These are phyloP conservation scores for Cladosporium sp. DNA, from an alignment of 2,329 filamentous ascomycete species.

Conservation along the genomic window DNA sequence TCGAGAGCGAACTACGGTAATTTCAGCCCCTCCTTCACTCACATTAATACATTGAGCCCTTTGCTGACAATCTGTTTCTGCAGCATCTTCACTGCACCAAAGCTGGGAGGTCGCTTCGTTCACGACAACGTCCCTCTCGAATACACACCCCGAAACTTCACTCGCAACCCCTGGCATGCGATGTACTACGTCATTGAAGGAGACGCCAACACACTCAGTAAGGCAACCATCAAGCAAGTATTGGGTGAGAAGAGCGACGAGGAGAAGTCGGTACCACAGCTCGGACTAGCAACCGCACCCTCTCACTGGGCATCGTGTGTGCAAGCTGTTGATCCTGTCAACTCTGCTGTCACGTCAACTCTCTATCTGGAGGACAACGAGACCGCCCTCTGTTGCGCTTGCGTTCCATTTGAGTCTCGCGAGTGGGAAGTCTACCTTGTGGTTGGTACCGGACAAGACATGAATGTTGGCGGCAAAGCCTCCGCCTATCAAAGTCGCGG, in stretches of 20 bases:
- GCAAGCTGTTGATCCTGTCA: slow-evolving; percentile 78
- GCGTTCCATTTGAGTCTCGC: slow-evolving; percentile 82
- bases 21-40: neutral
- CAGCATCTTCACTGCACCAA: slow-evolving; percentile 87
- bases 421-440: slow-evolving; percentile 88
- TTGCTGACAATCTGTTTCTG: neutral
- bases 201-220: slow-evolving; percentile 85
- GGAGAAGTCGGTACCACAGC: slow-evolving; percentile 3
- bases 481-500: slow-evolving; percentile 12
- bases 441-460: slow-evolving; percentile 89
- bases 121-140: slow-evolving; percentile 81
- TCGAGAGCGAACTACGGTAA: slow-evolving; percentile 11
- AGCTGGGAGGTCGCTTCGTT: slow-evolving; percentile 77
- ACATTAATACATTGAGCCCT: neutral
- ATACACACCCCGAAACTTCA: slow-evolving; percentile 84
- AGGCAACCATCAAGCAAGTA: slow-evolving; percentile 56
- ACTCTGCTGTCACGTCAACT: slow-evolving; percentile 53
- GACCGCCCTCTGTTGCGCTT: slow-evolving; percentile 78
- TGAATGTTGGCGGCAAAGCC: slow-evolving; percentile 38
- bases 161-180: slow-evolving; percentile 80
- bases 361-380: slow-evolving; percentile 86
- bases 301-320: slow-evolving; percentile 96
- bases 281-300: slow-evolving; percentile 79
- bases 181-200: slow-evolving; percentile 93
- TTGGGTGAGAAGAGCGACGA: neutral